Evolutionary conservation across 345 rosid species (phyloP).

Genomic region (Sonneratia alba): DNA sequence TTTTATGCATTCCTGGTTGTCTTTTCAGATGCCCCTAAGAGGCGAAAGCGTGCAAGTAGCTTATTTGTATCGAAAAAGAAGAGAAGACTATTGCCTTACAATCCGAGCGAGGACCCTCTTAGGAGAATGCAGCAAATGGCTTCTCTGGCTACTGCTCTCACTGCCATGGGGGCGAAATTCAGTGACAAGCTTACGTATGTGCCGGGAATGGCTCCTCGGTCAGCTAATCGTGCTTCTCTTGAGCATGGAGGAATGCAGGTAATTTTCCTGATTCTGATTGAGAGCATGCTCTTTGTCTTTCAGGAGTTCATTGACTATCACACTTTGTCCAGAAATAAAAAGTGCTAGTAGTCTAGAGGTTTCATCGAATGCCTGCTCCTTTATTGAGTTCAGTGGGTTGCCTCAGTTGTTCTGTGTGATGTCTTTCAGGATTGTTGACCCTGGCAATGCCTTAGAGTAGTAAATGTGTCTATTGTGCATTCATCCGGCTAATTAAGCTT

Average conservation of each 20-base stretch:
- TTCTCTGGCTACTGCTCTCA: conserved; percentile 78
- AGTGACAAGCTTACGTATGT: conserved; percentile 54
- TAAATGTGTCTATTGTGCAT: too few relatives aligned
- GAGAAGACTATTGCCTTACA: conserved; percentile 55
- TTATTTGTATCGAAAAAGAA: conserved; percentile 69
- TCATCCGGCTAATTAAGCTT: not conserved
- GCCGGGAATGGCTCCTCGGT: conserved; percentile 59
- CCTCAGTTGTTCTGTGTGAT: too few relatives aligned
- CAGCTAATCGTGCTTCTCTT: conserved; percentile 49
- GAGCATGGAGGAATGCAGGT: conserved; percentile 98
- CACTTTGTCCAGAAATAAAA: not conserved
- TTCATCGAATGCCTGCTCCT: not conserved
- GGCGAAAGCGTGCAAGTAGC: conserved; percentile 43
- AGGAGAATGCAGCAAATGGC: conserved; percentile 79
- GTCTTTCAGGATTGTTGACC: too few relatives aligned
- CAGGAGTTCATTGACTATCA: not conserved
- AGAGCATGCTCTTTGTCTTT: not conserved
- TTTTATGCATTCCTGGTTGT: not conserved
- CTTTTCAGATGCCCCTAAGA: conserved; percentile 33
- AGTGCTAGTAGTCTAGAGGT: not conserved
- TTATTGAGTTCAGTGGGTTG: not conserved
- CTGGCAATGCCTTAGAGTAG: too few relatives aligned
- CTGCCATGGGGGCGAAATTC: conserved; percentile 51
- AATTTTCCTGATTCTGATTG: not conserved
- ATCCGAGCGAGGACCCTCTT: conserved; percentile 52